phyloP scores from a whole-genome alignment of 169 alveolate genomes.

The Perkinsus olseni region DNA sequence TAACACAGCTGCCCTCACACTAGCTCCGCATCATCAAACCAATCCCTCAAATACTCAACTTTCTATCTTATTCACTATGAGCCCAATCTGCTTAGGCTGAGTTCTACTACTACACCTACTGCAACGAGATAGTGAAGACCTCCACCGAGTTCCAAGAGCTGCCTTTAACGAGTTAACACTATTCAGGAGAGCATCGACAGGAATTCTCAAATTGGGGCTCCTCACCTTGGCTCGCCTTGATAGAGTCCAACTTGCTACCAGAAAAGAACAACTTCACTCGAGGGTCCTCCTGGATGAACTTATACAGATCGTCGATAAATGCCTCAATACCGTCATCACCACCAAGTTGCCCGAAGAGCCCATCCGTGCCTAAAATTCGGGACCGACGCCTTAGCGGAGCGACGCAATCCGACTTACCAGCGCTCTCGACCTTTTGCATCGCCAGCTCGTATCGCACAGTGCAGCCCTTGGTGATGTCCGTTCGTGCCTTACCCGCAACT shows the following conservation, averaged over 20 bases:
- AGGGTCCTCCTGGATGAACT: neutral
- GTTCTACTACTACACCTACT: no score
- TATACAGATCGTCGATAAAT: neutral
- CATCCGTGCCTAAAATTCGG: neutral
- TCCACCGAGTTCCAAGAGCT: no score
- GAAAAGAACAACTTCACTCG: neutral
- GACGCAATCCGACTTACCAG: neutral
- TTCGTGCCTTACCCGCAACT: neutral
- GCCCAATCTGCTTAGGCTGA: no score
- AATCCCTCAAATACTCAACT: no score
- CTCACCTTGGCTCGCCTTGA: neutral
- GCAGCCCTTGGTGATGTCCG: neutral
- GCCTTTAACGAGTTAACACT: no score
- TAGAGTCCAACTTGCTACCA: neutral
- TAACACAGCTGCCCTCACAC: no score
- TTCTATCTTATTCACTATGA: no score
- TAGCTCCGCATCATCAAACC: no score
- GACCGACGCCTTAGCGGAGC: no score
- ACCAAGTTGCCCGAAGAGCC: neutral
- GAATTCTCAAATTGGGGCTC: neutral
- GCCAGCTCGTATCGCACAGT: neutral
- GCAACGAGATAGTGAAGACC: no score
- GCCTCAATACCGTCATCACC: neutral
- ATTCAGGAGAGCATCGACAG: no score
- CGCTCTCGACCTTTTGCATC: neutral